Percentiles rank a stretch among this genome's conserved stretches.
These are phyloP conservation scores for Symbiotaphrina buchneri DNA, from an alignment of 495 filamentous ascomycete genomes.

Conservation along the genomic window DNA sequence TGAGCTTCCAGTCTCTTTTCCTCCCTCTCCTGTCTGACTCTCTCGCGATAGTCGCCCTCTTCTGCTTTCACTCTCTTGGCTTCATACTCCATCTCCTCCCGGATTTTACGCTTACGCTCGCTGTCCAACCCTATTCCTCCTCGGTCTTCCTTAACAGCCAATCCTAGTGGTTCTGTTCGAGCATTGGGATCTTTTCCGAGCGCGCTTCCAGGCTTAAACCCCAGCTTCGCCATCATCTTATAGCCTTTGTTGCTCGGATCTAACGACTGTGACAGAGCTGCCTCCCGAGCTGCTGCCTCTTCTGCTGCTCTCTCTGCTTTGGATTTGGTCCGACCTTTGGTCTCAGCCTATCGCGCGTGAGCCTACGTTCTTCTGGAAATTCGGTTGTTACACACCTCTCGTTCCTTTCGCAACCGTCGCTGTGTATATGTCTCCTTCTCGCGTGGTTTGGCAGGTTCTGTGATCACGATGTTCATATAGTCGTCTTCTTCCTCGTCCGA, in stretches of 20 bases:
- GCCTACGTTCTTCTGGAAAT: background rate
- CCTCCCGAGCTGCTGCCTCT: slow-evolving; percentile 47
- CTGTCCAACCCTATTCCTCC: slow-evolving; percentile 72
- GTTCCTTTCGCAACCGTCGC: slow-evolving; percentile 25
- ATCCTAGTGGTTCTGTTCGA: slow-evolving; percentile 39
- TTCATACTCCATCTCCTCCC: slow-evolving; percentile 30
- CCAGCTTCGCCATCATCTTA: slow-evolving; percentile 92
- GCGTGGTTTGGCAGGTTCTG: slow-evolving; percentile 10
- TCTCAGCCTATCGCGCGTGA: slow-evolving; percentile 18
- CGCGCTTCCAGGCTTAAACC: slow-evolving; percentile 50
- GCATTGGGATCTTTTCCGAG: slow-evolving; percentile 32
- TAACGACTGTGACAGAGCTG: slow-evolving; percentile 47
- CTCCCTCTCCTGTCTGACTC: slow-evolving; percentile 50
- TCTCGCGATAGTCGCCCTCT: slow-evolving; percentile 55
- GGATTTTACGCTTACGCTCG: slow-evolving; percentile 62
- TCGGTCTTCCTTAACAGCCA: slow-evolving; percentile 49
- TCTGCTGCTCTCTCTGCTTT: slow-evolving; percentile 62
- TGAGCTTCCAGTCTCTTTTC: slow-evolving; percentile 40
- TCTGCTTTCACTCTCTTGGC: slow-evolving; percentile 39
- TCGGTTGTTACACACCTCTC: slow-evolving; percentile 15
- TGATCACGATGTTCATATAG: slow-evolving; percentile 44
- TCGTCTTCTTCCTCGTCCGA: slow-evolving; percentile 34
- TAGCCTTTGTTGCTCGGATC: slow-evolving; percentile 50
- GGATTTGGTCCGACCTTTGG: slow-evolving; percentile 38
- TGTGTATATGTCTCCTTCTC: slow-evolving; percentile 30